These are phyloP conservation scores for Rhodomyrtus psidioides DNA, from an alignment of 441 rosid species.

Conservation along the genomic window DNA sequence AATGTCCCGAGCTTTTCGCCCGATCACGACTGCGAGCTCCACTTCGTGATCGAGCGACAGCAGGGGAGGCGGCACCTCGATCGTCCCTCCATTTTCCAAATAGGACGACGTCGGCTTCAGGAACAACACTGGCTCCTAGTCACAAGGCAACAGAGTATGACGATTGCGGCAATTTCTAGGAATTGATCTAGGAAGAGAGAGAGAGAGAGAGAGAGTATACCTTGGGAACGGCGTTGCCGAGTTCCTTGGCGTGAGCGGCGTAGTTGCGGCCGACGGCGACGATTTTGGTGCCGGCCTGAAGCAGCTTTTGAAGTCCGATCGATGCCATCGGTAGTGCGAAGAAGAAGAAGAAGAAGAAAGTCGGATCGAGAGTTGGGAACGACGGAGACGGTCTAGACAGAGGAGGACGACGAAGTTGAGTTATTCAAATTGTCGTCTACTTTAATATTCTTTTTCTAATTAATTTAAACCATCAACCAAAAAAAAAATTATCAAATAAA, in stretches of 20 bases:
- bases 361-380: neutral
- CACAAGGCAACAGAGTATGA: neutral
- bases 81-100: slow-evolving; percentile 77
- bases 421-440: neutral
- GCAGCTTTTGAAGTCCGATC: slow-evolving; percentile 23
- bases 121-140: slow-evolving; percentile 83
- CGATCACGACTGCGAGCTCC: slow-evolving; percentile 85
- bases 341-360: too few species aligned
- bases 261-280: slow-evolving; percentile 96
- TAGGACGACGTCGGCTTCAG: slow-evolving; percentile 93
- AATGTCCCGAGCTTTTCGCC: slow-evolving; percentile 74
- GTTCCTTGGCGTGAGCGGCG: slow-evolving; percentile 94
- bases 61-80: slow-evolving; percentile 69
- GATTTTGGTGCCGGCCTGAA: slow-evolving; percentile 72
- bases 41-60: slow-evolving; percentile 84
- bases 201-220: slow-evolving; percentile 9
- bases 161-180: neutral
- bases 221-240: slow-evolving; percentile 97
- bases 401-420: neutral
- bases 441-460: neutral
- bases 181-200: neutral
- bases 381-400: neutral
- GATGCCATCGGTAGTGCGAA: neutral
- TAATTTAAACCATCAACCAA: too few species aligned
- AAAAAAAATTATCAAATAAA: neutral